Evolutionary conservation across 805 yeast genomes (phyloP).

Genomic region (Metschnikowia borealis): DNA sequence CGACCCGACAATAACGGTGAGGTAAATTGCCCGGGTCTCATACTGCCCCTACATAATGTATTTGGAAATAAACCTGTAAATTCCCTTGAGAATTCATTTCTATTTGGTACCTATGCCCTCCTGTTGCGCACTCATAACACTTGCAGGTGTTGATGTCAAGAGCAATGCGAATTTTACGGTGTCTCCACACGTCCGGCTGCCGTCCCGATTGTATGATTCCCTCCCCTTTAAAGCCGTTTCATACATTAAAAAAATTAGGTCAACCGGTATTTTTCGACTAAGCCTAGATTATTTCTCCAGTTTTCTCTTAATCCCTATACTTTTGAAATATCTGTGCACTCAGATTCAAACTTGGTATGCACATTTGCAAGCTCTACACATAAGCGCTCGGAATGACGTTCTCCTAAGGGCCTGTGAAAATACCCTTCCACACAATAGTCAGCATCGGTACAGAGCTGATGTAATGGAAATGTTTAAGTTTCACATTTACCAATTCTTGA

Average conservation of each 20-base stretch:
- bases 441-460: too few relatives aligned
- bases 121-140: neutral
- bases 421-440: too few relatives aligned
- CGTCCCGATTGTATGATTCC: neutral
- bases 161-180: conserved; percentile 1
- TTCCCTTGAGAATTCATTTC: neutral
- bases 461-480: too few relatives aligned
- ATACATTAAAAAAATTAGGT: neutral
- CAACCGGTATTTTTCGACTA: too few relatives aligned
- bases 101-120: neutral
- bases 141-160: conserved; percentile 1
- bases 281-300: too few relatives aligned
- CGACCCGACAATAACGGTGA: neutral
- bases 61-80: neutral
- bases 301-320: too few relatives aligned
- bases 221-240: neutral
- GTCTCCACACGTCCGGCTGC: neutral
- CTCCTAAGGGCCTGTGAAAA: too few relatives aligned
- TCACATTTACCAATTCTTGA: too few relatives aligned
- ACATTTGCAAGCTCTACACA: too few relatives aligned
- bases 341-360: too few relatives aligned
- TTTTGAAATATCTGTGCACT: too few relatives aligned
- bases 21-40: neutral
- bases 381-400: too few relatives aligned
- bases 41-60: neutral